Evolutionary conservation across 352 stramenopile species (phyloP).

Genomic region (Phytophthora chlamydospora): DNA sequence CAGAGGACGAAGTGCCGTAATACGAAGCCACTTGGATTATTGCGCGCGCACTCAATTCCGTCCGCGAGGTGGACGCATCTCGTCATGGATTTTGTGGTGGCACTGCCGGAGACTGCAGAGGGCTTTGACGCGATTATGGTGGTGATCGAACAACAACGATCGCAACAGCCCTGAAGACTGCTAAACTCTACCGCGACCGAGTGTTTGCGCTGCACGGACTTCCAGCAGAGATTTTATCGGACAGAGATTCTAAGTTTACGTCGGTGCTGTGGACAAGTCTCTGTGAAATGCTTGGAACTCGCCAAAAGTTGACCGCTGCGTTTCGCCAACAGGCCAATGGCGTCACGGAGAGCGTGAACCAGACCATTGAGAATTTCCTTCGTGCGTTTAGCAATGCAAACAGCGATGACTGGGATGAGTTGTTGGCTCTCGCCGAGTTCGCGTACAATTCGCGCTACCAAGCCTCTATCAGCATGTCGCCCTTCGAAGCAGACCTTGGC

Average conservation of each 20-base stretch:
- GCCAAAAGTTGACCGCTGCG: constrained; percentile 16
- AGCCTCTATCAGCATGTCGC: constrained; percentile 15
- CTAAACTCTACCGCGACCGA: constrained; percentile 12
- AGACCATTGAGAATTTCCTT: constrained; percentile 20
- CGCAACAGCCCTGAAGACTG: constrained; percentile 5
- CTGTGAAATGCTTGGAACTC: constrained; percentile 10
- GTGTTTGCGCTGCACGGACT: constrained; percentile 14
- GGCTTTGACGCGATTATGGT: constrained; percentile 2
- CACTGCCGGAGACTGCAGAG: constrained; percentile 1
- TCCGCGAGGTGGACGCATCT: constrained; percentile 8
- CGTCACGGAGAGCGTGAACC: constrained; percentile 18
- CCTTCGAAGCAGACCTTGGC: constrained; percentile 25
- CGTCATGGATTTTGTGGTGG: constrained; percentile 20
- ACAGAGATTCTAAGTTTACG: constrained; percentile 27
- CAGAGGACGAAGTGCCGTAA: constrained; percentile 1
- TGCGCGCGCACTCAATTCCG: not conserved
- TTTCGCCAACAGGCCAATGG: constrained; percentile 23
- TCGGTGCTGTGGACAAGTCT: constrained; percentile 16
- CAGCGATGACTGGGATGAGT: constrained; percentile 16
- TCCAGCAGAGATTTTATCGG: constrained; percentile 11
- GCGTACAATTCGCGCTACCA: constrained; percentile 18
- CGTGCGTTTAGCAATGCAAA: constrained; percentile 10
- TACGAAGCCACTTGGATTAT: not conserved
- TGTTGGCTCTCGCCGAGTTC: constrained; percentile 16
- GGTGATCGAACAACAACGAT: constrained; percentile 9